These are phyloP conservation scores for Pythium chondricola DNA, from an alignment of 352 stramenopile genomes.

Conservation along the genomic window DNA sequence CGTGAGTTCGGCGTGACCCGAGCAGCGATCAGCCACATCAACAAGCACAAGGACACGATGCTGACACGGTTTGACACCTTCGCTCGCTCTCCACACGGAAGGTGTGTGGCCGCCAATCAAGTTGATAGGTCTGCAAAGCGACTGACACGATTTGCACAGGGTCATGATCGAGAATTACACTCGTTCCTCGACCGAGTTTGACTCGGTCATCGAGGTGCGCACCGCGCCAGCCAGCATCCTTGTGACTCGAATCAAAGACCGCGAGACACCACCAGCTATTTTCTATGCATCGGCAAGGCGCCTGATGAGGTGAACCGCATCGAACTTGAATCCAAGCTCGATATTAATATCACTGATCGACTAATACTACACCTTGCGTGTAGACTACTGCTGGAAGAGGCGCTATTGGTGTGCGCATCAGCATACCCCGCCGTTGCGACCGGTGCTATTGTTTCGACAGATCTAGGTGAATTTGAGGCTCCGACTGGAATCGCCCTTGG, in stretches of 20 bases:
- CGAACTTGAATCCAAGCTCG: no score
- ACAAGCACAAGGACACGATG: conserved; percentile 35
- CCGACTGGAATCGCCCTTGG: conserved; percentile 9
- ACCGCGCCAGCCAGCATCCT: conserved; percentile 17
- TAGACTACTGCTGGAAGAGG: conserved; percentile 18
- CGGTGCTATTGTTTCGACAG: no score
- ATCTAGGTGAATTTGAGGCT: no score
- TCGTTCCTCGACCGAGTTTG: conserved; percentile 17
- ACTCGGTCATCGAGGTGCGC: conserved; percentile 38
- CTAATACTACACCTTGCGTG: no score
- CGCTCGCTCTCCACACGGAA: conserved; percentile 8
- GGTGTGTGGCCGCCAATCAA: conserved; percentile 5
- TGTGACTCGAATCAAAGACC: conserved; percentile 15
- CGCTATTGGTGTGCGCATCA: no score
- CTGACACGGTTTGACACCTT: conserved; percentile 18
- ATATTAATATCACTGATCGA: no score
- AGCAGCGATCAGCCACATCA: conserved; percentile 71
- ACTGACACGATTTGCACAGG: neutral
- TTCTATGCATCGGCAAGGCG: conserved; percentile 12
- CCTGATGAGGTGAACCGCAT: conserved; percentile 5
- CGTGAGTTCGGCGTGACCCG: conserved; percentile 63
- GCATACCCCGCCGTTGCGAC: no score
- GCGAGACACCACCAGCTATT: neutral
- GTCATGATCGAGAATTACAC: conserved; percentile 28
- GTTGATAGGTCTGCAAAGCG: no score